Evolutionary conservation across 2,329 filamentous ascomycete genomes (phyloP).

Genomic region (Nemania sp.): DNA sequence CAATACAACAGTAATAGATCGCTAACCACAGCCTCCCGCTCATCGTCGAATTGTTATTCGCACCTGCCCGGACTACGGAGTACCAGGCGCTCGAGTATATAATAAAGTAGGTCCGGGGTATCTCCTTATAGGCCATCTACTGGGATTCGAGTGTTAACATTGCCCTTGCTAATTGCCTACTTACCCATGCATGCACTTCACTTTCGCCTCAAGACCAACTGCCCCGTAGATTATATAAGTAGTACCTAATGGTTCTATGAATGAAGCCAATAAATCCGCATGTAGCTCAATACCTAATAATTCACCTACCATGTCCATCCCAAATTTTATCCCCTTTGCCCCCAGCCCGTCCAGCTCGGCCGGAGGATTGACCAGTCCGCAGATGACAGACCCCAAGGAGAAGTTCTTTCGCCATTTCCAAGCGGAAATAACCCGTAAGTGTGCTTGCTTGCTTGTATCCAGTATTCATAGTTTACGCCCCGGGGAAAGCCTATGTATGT

Average conservation of each 20-base stretch:
- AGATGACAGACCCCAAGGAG: slow-evolving; percentile 71
- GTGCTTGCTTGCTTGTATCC: not conserved
- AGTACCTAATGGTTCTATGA: not conserved
- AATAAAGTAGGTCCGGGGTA: slow-evolving; percentile 29
- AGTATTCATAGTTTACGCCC: not conserved
- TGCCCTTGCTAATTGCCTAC: not conserved
- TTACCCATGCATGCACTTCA: not conserved
- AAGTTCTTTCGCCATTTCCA: slow-evolving; percentile 89
- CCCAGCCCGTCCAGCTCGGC: slow-evolving; percentile 38
- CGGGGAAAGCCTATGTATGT: not conserved
- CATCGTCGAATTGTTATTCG: slow-evolving; percentile 9
- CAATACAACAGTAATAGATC: slow-evolving; percentile 9
- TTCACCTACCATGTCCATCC: slow-evolving; percentile 35
- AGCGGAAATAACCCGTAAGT: slow-evolving; percentile 74
- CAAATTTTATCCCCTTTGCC: slow-evolving; percentile 47
- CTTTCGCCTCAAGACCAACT: not conserved
- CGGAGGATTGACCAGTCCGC: slow-evolving; percentile 44
- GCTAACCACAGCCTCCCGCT: not conserved
- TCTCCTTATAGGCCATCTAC: not conserved
- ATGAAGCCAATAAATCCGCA: not conserved
- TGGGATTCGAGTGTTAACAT: not conserved
- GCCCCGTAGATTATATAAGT: slow-evolving; percentile 4
- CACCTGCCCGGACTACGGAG: not conserved
- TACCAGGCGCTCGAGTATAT: not conserved
- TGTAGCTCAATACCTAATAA: slow-evolving; percentile 1